Evolutionary conservation across 228 moss, liverwort and hornwort species (phyloP).

Genomic region (Sphagnum fallax): DNA sequence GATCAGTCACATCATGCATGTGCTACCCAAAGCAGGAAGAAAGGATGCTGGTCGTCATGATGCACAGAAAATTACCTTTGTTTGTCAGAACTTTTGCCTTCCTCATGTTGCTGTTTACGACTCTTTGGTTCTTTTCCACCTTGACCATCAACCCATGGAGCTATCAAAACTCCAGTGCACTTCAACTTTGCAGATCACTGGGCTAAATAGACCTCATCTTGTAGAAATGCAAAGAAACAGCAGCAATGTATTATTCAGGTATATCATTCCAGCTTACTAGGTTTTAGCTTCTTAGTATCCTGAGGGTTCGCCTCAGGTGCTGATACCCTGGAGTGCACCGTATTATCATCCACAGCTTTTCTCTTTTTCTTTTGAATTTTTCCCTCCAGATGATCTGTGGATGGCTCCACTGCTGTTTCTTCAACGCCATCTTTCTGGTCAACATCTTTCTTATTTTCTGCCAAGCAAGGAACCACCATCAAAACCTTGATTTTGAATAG

Average conservation of each 20-base stretch:
- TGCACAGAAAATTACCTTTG: conserved; percentile 29
- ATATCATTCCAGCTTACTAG: conserved; percentile 6
- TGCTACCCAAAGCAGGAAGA: too few relatives aligned
- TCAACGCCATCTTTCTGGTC: conserved; percentile 1
- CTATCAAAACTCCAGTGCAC: not conserved
- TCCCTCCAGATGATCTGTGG: too few relatives aligned
- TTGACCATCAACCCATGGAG: not conserved
- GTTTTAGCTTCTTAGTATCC: conserved; percentile 21
- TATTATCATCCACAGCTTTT: conserved; percentile 28
- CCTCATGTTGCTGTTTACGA: conserved; percentile 45
- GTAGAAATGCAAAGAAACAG: too few relatives aligned
- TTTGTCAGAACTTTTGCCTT: conserved; percentile 39
- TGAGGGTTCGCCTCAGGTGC: conserved; percentile 8
- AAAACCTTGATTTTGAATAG: too few relatives aligned
- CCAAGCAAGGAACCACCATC: not conserved
- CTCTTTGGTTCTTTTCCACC: not conserved
- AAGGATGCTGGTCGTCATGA: too few relatives aligned
- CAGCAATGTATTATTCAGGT: too few relatives aligned
- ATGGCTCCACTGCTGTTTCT: not conserved
- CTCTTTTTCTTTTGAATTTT: conserved; percentile 23
- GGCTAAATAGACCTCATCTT: too few relatives aligned
- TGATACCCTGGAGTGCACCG: conserved; percentile 7
- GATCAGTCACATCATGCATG: too few relatives aligned
- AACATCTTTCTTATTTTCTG: not conserved
- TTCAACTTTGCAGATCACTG: too few relatives aligned